Evolutionary conservation across 768 basidiomycete genomes (phyloP).

Genomic region (Baorangia bicolor): DNA sequence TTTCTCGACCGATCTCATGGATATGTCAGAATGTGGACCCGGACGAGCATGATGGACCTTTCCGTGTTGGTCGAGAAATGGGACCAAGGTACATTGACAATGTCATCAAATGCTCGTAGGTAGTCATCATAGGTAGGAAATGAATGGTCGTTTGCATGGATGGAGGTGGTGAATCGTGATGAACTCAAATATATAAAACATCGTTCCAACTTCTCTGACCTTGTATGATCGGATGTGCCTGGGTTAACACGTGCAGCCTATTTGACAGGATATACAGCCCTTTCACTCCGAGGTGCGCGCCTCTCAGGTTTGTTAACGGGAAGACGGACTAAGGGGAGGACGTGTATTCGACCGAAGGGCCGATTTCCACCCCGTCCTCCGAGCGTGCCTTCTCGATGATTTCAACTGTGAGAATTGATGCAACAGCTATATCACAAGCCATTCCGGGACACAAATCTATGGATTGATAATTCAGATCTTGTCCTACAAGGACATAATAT

Average conservation of each 20-base stretch:
- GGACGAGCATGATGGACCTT: not conserved
- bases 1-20: not conserved
- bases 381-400: constrained; percentile 36
- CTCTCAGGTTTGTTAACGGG: not conserved
- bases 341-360: constrained; percentile 36
- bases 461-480: not conserved
- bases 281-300: constrained; percentile 32
- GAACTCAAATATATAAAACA: not conserved
- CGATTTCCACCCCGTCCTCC: constrained; percentile 35
- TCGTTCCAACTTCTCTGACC: not conserved
- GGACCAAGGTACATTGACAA: not conserved
- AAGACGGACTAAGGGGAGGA: constrained; percentile 34
- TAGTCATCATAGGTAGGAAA: not conserved
- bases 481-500: not conserved
- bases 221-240: not conserved
- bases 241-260: not conserved
- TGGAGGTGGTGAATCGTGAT: not conserved
- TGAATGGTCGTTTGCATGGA: not conserved
- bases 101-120: not conserved
- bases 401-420: constrained; percentile 41
- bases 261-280: constrained; percentile 32
- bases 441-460: constrained; percentile 46
- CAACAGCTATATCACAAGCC: constrained; percentile 43
- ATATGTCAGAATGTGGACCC: not conserved
- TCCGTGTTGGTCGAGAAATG: not conserved